A percentile compares a stretch with the other conserved stretches of the same genome.
phyloP scores from a whole-genome alignment of 1,284 basidiomycete genomes.

The Meripilus lineatus region DNA sequence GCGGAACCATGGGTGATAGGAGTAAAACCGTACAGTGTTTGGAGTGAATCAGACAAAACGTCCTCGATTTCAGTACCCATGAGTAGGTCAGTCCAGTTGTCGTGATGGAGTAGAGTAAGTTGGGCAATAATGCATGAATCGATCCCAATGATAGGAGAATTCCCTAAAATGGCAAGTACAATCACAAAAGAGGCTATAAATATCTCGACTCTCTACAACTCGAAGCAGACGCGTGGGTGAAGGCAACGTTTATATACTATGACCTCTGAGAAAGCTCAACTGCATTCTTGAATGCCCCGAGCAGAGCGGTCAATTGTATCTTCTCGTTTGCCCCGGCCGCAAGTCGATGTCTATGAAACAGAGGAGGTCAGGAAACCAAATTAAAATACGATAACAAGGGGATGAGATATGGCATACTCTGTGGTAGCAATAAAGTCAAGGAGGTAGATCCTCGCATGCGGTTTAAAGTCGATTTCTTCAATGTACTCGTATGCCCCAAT shows the following conservation, averaged over 20 bases:
- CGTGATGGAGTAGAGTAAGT: too few relatives aligned
- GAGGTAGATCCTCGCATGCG: constrained; percentile 84
- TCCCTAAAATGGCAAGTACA: too few relatives aligned
- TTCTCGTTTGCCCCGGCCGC: constrained; percentile 94
- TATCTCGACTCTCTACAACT: too few relatives aligned
- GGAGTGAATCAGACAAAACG: constrained; percentile 55
- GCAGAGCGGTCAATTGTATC: constrained; percentile 87
- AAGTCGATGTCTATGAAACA: constrained; percentile 70
- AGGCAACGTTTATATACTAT: too few relatives aligned
- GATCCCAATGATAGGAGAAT: too few relatives aligned
- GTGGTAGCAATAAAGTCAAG: constrained; percentile 87
- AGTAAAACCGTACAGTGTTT: constrained; percentile 53
- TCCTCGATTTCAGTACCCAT: too few relatives aligned
- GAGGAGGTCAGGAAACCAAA: neutral
- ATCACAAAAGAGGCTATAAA: too few relatives aligned
- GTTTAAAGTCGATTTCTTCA: constrained; percentile 81
- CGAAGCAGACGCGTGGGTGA: too few relatives aligned
- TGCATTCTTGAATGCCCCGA: constrained; percentile 92
- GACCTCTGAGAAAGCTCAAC: constrained; percentile 64
- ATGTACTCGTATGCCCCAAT: constrained; percentile 90
- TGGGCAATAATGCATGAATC: too few relatives aligned
- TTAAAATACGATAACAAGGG: neutral
- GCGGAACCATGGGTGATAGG: constrained; percentile 56
- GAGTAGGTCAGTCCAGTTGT: too few relatives aligned
- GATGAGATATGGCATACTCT: constrained; percentile 57